These are phyloP conservation scores for Penicilliopsis zonata DNA, from an alignment of 495 filamentous ascomycete genomes.

Conservation along the genomic window DNA sequence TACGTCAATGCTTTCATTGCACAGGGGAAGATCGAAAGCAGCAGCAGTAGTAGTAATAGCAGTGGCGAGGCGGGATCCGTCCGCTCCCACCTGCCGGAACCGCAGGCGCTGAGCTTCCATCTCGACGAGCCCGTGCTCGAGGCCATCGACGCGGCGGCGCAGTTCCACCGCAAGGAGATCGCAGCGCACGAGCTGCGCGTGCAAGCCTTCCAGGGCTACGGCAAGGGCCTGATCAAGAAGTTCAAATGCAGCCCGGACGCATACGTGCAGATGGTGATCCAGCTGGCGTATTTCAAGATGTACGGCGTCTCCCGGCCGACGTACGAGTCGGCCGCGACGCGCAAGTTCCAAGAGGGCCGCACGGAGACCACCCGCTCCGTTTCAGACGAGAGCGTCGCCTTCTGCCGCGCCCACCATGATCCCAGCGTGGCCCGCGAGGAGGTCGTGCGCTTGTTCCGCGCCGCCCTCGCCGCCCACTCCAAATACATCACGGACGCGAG, in stretches of 20 bases:
- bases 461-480: slow-evolving; percentile 69
- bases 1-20: slow-evolving; percentile 82
- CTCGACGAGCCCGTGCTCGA: slow-evolving; percentile 56
- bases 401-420: slow-evolving; percentile 77
- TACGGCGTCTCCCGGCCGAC: slow-evolving; percentile 96
- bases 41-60: too few species aligned
- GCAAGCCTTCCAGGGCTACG: slow-evolving; percentile 92
- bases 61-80: slow-evolving; percentile 54
- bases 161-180: slow-evolving; percentile 70
- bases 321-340: slow-evolving; percentile 91
- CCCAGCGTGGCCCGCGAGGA: slow-evolving; percentile 45
- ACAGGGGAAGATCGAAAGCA: slow-evolving; percentile 81
- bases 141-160: slow-evolving; percentile 63
- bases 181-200: slow-evolving; percentile 82
- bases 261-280: slow-evolving; percentile 97
- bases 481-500: slow-evolving; percentile 82
- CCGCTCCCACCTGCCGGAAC: slow-evolving; percentile 77
- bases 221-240: slow-evolving; percentile 98
- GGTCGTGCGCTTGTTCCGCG: slow-evolving; percentile 61
- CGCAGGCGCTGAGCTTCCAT: slow-evolving; percentile 62
- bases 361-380: slow-evolving; percentile 94
- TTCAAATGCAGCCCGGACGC: slow-evolving; percentile 98
- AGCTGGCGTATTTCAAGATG: slow-evolving; percentile 98
- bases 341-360: slow-evolving; percentile 89
- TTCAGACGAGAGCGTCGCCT: slow-evolving; percentile 83